These are phyloP conservation scores for Malus hybrid DNA, from an alignment of 331 rosid genomes.

Conservation along the genomic window DNA sequence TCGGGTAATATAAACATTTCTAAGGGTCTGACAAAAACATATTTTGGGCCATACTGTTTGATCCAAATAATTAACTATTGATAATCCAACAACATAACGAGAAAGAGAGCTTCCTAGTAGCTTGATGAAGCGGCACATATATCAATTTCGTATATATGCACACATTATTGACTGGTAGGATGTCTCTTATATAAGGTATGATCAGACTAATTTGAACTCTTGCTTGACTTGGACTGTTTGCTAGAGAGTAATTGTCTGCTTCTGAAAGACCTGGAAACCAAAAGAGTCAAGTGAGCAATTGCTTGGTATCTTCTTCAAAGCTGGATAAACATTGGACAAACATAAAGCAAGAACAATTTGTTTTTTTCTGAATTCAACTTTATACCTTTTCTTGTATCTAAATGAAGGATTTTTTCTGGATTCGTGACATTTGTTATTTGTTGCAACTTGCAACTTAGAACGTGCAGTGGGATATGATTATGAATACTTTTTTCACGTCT, in stretches of 20 bases:
- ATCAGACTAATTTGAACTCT: constrained; percentile 1
- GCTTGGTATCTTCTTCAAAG: neutral
- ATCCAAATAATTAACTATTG: neutral
- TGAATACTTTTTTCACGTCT: neutral
- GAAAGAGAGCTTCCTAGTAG: too few species aligned
- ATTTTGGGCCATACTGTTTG: neutral
- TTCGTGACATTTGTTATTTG: neutral
- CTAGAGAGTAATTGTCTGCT: neutral
- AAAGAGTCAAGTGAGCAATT: constrained; percentile 9
- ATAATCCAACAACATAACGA: neutral
- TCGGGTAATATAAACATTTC: neutral
- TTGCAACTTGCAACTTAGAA: neutral
- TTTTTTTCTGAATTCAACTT: neutral
- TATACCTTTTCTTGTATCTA: neutral
- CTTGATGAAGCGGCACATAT: too few species aligned
- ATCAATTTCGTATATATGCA: too few species aligned
- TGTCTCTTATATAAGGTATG: neutral
- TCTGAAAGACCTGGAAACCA: neutral
- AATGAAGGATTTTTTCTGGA: neutral
- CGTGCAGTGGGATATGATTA: neutral
- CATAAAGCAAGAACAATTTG: neutral
- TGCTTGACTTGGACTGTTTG: neutral
- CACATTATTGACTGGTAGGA: neutral
- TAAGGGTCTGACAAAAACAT: too few species aligned
- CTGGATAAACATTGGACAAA: neutral